Evolutionary conservation across 208 protist species (phyloP).

Genomic region (Trypanosoma mega): DNA sequence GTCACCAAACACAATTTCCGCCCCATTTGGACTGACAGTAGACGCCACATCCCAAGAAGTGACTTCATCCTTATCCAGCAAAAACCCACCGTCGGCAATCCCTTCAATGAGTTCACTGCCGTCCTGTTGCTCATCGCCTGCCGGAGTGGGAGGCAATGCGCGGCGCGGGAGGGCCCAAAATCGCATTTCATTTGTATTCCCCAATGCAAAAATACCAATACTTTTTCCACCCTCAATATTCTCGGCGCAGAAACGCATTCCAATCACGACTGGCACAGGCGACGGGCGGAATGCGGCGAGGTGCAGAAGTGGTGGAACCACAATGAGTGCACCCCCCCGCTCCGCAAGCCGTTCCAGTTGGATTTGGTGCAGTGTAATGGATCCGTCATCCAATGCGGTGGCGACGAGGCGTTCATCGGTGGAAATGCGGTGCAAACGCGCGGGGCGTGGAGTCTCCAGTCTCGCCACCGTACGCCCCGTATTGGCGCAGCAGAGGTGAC

Average conservation of each 20-base stretch:
- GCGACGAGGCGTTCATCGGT: slow-evolving; percentile 23
- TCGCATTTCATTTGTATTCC: slow-evolving; percentile 21
- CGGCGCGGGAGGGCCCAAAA: slow-evolving; percentile 22
- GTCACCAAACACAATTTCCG: slow-evolving; percentile 60
- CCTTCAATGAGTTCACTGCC: slow-evolving; percentile 25
- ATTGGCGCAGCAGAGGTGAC: slow-evolving; percentile 8
- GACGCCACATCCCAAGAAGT: slow-evolving; percentile 27
- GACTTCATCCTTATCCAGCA: slow-evolving; percentile 13
- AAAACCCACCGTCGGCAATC: slow-evolving; percentile 30
- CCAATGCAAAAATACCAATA: slow-evolving; percentile 24
- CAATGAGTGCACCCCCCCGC: not conserved
- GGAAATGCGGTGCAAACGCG: slow-evolving; percentile 16
- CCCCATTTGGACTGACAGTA: slow-evolving; percentile 3
- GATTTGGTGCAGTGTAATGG: slow-evolving; percentile 13
- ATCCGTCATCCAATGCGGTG: slow-evolving; percentile 23
- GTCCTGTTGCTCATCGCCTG: not conserved
- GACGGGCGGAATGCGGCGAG: slow-evolving; percentile 18
- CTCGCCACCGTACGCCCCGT: slow-evolving; percentile 6
- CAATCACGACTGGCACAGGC: slow-evolving; percentile 11
- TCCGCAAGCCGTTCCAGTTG: slow-evolving; percentile 8
- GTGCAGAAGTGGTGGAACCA: slow-evolving; percentile 13
- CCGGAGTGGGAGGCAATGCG: not conserved
- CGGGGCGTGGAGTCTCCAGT: slow-evolving; percentile 9
- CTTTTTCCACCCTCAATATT: too few relatives aligned
- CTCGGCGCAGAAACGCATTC: slow-evolving; percentile 15